Conservation (phyloP, 495 filamentous ascomycete genomes). For the Penicillium ochrochloron region DNA sequence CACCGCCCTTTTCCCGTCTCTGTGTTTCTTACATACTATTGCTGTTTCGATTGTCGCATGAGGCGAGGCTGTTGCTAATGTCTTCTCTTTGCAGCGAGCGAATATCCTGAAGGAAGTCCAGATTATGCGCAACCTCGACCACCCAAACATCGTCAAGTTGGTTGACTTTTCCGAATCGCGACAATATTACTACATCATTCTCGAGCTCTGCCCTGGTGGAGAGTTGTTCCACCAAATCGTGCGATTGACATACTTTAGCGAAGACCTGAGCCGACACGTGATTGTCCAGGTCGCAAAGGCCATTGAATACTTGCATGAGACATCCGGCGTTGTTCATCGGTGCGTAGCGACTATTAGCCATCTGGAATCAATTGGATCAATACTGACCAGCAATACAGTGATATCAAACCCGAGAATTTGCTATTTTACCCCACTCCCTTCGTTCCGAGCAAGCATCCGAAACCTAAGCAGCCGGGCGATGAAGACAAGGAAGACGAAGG, state of each 20-base stretch:
- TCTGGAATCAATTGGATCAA: slow-evolving; percentile 11
- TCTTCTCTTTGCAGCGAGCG: slow-evolving; percentile 65
- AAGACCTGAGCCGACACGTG: slow-evolving; percentile 91
- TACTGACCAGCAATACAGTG: slow-evolving; percentile 55
- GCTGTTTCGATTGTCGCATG: background rate
- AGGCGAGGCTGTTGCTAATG: slow-evolving; percentile 15
- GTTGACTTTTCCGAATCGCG: slow-evolving; percentile 91
- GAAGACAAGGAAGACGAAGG: slow-evolving; percentile 98
- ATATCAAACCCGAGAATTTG: slow-evolving; percentile 98
- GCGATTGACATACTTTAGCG: slow-evolving; percentile 96
- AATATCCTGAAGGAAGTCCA: slow-evolving; percentile 99
- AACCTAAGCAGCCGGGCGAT: slow-evolving; percentile 79
- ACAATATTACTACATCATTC: slow-evolving; percentile 96
- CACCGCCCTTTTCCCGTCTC: slow-evolving; percentile 9
- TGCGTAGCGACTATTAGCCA: slow-evolving; percentile 50
- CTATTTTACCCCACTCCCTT: slow-evolving; percentile 88
- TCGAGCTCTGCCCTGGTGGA: slow-evolving; percentile 93
- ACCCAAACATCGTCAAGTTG: slow-evolving; percentile 92
- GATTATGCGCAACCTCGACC: slow-evolving; percentile 96
- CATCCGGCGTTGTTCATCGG: slow-evolving; percentile 95
- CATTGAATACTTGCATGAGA: slow-evolving; percentile 92
- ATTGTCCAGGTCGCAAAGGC: slow-evolving; percentile 93
- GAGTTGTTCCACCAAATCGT: slow-evolving; percentile 99
- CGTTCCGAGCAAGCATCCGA: slow-evolving; percentile 77
- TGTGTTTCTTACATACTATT: slow-evolving; percentile 9